These are phyloP conservation scores for Fusarium piperis DNA, from an alignment of 2,329 filamentous ascomycete genomes.

Conservation along the genomic window DNA sequence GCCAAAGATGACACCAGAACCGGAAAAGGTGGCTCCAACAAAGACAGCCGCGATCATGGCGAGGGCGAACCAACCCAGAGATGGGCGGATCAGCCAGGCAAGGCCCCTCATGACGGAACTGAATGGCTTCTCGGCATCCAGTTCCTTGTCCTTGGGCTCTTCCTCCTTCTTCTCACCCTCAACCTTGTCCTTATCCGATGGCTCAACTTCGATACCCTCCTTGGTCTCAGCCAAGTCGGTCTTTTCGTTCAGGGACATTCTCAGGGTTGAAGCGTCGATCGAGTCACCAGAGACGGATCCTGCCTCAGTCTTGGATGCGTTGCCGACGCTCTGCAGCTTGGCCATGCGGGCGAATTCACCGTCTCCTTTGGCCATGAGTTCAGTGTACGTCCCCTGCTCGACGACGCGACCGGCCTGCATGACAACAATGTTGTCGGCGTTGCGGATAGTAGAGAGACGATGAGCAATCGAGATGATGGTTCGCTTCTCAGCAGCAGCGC, in stretches of 20 bases:
- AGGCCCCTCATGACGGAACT: slow-evolving; percentile 51
- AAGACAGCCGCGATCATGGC: slow-evolving; percentile 57
- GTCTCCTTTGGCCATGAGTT: slow-evolving; percentile 62
- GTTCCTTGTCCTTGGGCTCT: slow-evolving; percentile 46
- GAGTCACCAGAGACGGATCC: slow-evolving; percentile 42
- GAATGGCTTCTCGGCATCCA: slow-evolving; percentile 51
- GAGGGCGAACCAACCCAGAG: slow-evolving; percentile 50
- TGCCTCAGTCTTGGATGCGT: slow-evolving; percentile 37
- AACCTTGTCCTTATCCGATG: background rate
- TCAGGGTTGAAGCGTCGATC: slow-evolving; percentile 28
- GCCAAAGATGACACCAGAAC: slow-evolving; percentile 62
- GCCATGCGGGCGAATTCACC: slow-evolving; percentile 64
- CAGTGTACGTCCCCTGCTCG: slow-evolving; percentile 70
- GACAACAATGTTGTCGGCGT: slow-evolving; percentile 75
- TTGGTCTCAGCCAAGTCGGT: slow-evolving; percentile 14
- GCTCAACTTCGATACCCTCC: background rate
- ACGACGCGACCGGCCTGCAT: slow-evolving; percentile 67
- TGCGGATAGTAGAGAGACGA: slow-evolving; percentile 67
- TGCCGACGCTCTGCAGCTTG: slow-evolving; percentile 50
- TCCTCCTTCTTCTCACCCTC: slow-evolving; percentile 17
- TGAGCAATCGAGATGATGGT: slow-evolving; percentile 75
- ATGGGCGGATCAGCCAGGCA: slow-evolving; percentile 50
- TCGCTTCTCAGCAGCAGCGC: slow-evolving; percentile 56
- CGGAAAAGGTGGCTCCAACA: slow-evolving; percentile 63
- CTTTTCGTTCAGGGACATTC: slow-evolving; percentile 14